Base-by-base conservation (phyloP, 495 filamentous ascomycete genomes). In the Hyaloscypha finlandica region DNA sequence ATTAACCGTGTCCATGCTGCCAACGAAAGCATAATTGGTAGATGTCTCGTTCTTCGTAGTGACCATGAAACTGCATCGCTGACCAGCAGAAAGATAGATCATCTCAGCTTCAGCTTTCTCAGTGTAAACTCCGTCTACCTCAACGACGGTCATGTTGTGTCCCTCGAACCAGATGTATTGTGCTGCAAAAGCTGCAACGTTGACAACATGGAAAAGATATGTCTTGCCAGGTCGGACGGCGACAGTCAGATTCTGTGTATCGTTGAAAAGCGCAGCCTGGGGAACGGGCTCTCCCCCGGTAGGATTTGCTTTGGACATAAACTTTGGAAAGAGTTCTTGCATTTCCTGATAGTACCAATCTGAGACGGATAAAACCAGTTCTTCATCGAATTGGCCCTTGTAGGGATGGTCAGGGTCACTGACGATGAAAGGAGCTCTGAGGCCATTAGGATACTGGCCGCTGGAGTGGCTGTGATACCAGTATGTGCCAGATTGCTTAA, bases 141-240 rank as follows among this genome's bases (percentile, higher is more conserved):
- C 85, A 25, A 87, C 78, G 33, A 88, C 81, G 22, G 70, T 79
- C 72, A 90, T 81, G 6, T 74, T 80, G 69, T 93, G 90, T 5
- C 84, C 85, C 62, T 92, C 88, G 77, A 93, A 86, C 82, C 89
- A 89, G 70, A 92, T 75, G 71, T 89, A 83, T 59, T 88, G 83
- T 51, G 81, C 81, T 0, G 85, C 83, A 72, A 91, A 90, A 11
- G 88, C 87, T 4, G 84, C 88, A 11, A 59, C 30, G 72, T 93
- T 93, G 71, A 92, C 77, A 65, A 94, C 80, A 14, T 88, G 87
- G 71, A 96, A 81, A 12, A 93, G 77, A 66, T 96, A 96, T 0
- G 90, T 95, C 71, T 88, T 93, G 11, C 86, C 86, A 0, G 92
- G 85, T 59, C 85, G 65, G 0, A 92, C 81, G 1, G 77, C 52